phyloP scores from a whole-genome alignment of 192 early-diverging fungal species.

The Ambispora gerdemannii region DNA sequence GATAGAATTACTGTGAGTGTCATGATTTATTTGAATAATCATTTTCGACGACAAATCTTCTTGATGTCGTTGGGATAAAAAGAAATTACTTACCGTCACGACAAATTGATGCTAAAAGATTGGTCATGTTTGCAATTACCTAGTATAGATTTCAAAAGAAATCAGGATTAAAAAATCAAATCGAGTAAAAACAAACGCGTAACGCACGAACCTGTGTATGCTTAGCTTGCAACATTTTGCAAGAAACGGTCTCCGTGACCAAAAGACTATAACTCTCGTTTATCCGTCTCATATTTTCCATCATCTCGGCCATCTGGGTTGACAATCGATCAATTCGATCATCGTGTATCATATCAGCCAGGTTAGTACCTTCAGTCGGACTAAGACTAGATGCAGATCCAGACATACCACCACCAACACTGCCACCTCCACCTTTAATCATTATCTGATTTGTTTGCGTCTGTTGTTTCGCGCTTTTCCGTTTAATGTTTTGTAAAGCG shows the following conservation, averaged over 20 bases:
- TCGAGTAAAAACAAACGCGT: neutral
- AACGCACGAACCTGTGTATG: conserved; percentile 19
- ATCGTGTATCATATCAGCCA: conserved; percentile 4
- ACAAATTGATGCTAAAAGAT: conserved; percentile 18
- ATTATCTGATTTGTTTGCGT: neutral
- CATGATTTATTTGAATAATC: neutral
- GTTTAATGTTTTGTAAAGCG: conserved; percentile 67
- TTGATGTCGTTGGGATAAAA: too few species aligned
- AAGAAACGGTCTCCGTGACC: conserved; percentile 25
- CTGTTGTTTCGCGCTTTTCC: conserved; percentile 46
- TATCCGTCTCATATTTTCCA: conserved; percentile 19
- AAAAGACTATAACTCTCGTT: conserved; percentile 24
- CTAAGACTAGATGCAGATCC: neutral
- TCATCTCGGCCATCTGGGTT: conserved; percentile 24
- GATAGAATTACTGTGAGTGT: neutral
- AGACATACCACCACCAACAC: neutral
- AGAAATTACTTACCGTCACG: conserved; percentile 9
- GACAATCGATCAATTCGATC: conserved; percentile 24
- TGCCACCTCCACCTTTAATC: neutral
- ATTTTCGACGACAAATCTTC: too few species aligned
- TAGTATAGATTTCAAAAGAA: neutral
- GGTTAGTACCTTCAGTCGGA: neutral
- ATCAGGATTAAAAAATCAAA: neutral
- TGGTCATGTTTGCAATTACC: conserved; percentile 27
- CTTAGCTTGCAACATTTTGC: conserved; percentile 25